Evolutionary conservation across 176 grass and related monocot species (phyloP).

Genomic region (Elaeis guineensis): DNA sequence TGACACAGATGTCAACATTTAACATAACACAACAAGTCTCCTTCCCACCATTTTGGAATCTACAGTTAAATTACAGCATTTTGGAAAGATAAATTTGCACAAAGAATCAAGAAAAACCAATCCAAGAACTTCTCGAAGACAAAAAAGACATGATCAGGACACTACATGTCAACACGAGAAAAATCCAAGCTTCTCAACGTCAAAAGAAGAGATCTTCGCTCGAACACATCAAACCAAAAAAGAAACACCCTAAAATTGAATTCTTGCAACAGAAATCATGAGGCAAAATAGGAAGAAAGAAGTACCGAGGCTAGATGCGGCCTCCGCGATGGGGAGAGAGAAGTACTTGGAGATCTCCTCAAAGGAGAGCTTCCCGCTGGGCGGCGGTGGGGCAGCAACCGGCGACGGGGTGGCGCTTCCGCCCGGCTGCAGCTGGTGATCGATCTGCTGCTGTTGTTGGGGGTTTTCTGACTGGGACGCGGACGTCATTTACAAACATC

Average conservation of each 20-base stretch:
- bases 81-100: no score
- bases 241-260: background rate
- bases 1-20: background rate
- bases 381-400: background rate
- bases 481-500: slow-evolving; percentile 1
- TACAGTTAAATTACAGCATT: no score
- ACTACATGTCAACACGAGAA: no score
- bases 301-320: slow-evolving; percentile 70
- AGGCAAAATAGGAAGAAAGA: background rate
- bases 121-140: no score
- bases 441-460: background rate
- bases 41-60: background rate
- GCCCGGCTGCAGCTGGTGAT: slow-evolving; percentile 11
- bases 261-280: background rate
- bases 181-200: no score
- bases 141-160: no score
- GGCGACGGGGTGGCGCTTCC: slow-evolving; percentile 7
- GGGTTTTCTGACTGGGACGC: background rate
- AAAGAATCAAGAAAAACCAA: no score
- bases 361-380: slow-evolving; percentile 49
- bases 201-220: no score
- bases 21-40: background rate
- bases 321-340: slow-evolving; percentile 82
- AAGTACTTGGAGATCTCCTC: slow-evolving; percentile 96
- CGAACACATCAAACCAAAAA: background rate